Percentiles rank a stretch among this genome's conserved stretches.
Evolutionary conservation across 176 grass and related monocot genomes (phyloP).

Genomic region (Secale cereale): DNA sequence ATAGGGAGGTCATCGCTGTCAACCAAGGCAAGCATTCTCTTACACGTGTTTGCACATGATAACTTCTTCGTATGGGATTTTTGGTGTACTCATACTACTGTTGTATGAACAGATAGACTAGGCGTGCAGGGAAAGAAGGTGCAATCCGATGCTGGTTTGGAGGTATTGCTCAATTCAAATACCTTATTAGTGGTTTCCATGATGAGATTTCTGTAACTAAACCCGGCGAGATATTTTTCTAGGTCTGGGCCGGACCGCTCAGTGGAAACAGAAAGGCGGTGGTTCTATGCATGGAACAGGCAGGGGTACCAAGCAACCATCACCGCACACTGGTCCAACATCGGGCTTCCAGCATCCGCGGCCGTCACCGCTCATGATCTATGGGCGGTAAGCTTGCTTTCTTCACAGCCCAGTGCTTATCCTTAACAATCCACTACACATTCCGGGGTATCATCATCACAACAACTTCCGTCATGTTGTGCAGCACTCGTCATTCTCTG

Average conservation of each 20-base stretch:
- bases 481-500: constrained; percentile 52
- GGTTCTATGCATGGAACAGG: constrained; percentile 85
- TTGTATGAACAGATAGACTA: constrained; percentile 55
- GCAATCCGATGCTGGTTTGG: constrained; percentile 43
- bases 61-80: neutral
- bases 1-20: constrained; percentile 75
- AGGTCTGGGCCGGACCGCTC: constrained; percentile 87
- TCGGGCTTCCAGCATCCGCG: constrained; percentile 51
- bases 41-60: neutral
- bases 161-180: constrained; percentile 37
- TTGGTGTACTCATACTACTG: neutral
- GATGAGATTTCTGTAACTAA: neutral
- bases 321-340: constrained; percentile 51
- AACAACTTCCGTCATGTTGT: neutral
- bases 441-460: neutral
- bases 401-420: neutral
- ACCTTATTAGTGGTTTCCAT: neutral
- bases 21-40: constrained; percentile 69
- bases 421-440: neutral
- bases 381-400: constrained; percentile 64
- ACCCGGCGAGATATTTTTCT: neutral
- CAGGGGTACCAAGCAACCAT: constrained; percentile 53
- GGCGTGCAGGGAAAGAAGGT: constrained; percentile 95
- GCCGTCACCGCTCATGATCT: constrained; percentile 67
- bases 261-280: constrained; percentile 61